phyloP scores from a whole-genome alignment of 164 flowering plant species.

The Taxillus chinensis region DNA sequence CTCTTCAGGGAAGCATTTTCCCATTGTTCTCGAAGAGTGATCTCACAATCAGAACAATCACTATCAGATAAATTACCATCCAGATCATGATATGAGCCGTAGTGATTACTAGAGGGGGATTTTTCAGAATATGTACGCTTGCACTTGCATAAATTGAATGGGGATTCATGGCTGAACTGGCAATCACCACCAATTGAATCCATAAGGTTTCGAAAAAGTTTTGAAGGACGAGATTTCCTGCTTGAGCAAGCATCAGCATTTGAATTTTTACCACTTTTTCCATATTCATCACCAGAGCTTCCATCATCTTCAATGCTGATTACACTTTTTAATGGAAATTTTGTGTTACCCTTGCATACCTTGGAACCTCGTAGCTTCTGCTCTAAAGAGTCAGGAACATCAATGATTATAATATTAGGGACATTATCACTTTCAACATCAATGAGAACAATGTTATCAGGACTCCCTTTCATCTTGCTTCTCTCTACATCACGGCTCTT shows the following conservation, averaged over 20 bases:
- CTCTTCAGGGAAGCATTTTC: conserved; percentile 48
- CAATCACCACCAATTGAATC: conserved; percentile 25
- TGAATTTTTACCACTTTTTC: conserved; percentile 12
- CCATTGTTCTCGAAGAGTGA: conserved; percentile 61
- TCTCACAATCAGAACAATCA: conserved; percentile 68
- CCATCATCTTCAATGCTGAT: conserved; percentile 61
- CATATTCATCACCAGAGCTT: conserved; percentile 13
- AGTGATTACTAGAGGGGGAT: conserved; percentile 24
- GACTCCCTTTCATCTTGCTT: conserved; percentile 21
- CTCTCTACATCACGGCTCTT: conserved; percentile 15
- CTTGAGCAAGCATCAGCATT: conserved; percentile 35
- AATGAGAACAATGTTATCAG: conserved; percentile 35
- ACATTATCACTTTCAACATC: conserved; percentile 46
- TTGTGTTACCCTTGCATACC: conserved; percentile 10
- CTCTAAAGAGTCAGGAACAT: conserved; percentile 36
- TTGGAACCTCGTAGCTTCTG: conserved; percentile 16
- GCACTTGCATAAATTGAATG: conserved; percentile 35
- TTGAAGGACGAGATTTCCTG: conserved; percentile 14
- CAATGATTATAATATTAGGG: conserved; percentile 34
- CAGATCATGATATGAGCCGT: conserved; percentile 26
- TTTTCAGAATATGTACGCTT: conserved; percentile 22
- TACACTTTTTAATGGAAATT: conserved; percentile 13
- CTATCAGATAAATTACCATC: conserved; percentile 40
- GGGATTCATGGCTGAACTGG: conserved; percentile 18
- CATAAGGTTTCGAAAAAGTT: conserved; percentile 9